Base-by-base conservation (phyloP, 768 basidiomycete species). In the Cyathus striatus region DNA sequence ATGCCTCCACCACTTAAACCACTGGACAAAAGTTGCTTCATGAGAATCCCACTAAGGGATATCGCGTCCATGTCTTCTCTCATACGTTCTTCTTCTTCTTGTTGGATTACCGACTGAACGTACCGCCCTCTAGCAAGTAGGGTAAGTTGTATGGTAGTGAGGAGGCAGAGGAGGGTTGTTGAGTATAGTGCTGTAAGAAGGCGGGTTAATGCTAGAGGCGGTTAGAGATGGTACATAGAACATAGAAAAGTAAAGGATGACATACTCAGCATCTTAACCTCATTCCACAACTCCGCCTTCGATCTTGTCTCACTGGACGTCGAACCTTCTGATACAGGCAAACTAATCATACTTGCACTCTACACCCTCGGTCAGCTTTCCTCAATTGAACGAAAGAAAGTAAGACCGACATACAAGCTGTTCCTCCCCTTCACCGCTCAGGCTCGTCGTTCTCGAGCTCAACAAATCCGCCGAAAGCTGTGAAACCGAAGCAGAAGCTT, bases 201-300 rank as follows among this genome's bases (percentile, higher is more conserved):
- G 42, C 94, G 75, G 2, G 93, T 95, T 45, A 97, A 78, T 5
- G 91, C 92, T 96, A 45, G 18, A 47, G 14, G 18, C 23, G 12
- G 26, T 17, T 39, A 13, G 26, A 23, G 7, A 35, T 27, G 17
- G 23, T 24, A 27, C 14, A 42, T 43, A 41, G 13, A 38, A 34
- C 10, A 18, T 13, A 32, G 30, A 5, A 32, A 16, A 5, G 30
- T 32, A 32, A 32, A 16, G 30, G n/a, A 30, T 7, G 1, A 68
- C 76, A 37, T 55, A 85, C 90, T 83, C 23, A 94, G 79, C 26
- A 92, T 77, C 60, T 96, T 97, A 26, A 96, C 76, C 62, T 96
- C 91, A 44, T 83, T 82, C 95, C 95, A 98, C 5, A 98, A 68
- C 53, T 94, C 85, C 1, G 75, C 78, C 58, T 85, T 92, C n/a